These are phyloP conservation scores for Eucalyptus cladocalyx DNA, from an alignment of 345 rosid species.

Conservation along the genomic window DNA sequence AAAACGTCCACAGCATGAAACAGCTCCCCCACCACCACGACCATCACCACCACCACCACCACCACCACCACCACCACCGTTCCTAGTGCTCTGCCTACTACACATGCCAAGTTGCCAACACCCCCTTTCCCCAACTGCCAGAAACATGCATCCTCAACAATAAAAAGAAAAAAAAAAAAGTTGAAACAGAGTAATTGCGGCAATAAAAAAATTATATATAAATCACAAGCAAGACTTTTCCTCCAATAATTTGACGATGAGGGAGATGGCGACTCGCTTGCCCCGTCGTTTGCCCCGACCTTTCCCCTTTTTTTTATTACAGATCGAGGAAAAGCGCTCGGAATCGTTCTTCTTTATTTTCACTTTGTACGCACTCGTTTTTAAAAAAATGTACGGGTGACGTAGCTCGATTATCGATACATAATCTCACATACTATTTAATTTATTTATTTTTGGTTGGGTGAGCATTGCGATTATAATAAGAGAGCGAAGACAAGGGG, in stretches of 20 bases:
- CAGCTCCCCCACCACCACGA: background rate
- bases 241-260: background rate
- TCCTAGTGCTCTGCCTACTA: background rate
- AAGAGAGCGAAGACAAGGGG: background rate
- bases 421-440: no score
- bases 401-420: background rate
- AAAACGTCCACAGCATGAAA: background rate
- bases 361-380: background rate
- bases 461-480: background rate
- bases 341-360: background rate
- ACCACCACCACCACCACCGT: background rate
- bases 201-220: background rate
- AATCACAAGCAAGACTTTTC: background rate
- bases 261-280: no score
- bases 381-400: background rate
- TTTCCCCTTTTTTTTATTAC: background rate
- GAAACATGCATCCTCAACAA: background rate
- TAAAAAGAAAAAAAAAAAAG: background rate
- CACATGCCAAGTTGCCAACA: background rate
- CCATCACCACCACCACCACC: background rate
- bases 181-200: background rate
- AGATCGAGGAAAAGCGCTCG: background rate
- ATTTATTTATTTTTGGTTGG: background rate
- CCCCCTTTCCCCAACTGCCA: background rate
- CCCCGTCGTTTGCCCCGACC: no score